Conservation (phyloP, 495 filamentous ascomycete species). For the Lepidopterella palustris region DNA sequence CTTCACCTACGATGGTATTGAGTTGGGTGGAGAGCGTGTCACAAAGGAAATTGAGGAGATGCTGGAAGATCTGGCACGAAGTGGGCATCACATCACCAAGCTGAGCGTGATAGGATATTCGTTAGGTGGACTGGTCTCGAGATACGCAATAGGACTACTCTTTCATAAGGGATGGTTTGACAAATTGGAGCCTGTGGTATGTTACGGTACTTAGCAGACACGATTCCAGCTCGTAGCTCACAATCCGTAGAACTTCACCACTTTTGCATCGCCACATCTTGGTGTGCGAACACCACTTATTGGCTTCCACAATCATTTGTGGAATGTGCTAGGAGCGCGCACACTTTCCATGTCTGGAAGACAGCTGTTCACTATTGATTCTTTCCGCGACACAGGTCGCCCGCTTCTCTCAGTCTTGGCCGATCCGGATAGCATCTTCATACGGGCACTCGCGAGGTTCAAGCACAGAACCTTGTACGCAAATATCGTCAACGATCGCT, state of each 20-base stretch:
- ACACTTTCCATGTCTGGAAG: conserved; percentile 73
- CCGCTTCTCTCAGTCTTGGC: conserved; percentile 76
- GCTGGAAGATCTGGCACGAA: conserved; percentile 54
- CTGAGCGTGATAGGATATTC: conserved; percentile 87
- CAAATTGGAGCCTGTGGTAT: conserved; percentile 66
- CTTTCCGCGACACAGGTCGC: conserved; percentile 71
- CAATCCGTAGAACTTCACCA: conserved; percentile 68
- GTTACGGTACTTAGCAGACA: conserved; percentile 11
- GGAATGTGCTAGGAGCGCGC: conserved; percentile 73
- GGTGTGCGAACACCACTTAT: conserved; percentile 71
- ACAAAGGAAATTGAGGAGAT: conserved; percentile 81
- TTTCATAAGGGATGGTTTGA: conserved; percentile 74
- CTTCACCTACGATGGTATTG: conserved; percentile 93
- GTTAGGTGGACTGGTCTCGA: conserved; percentile 76
- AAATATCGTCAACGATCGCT: conserved; percentile 79
- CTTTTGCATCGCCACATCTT: conserved; percentile 85
- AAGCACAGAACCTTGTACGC: conserved; percentile 67
- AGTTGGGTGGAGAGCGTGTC: conserved; percentile 81
- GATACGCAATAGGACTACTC: conserved; percentile 82
- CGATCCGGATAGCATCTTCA: conserved; percentile 80
- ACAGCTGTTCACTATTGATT: conserved; percentile 82
- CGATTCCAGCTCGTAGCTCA: not conserved
- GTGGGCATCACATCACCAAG: conserved; percentile 68
- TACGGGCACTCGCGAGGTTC: conserved; percentile 69
- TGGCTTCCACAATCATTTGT: conserved; percentile 60